These are phyloP conservation scores for Mycena kentingensis DNA, from an alignment of 768 basidiomycete genomes.

Conservation along the genomic window DNA sequence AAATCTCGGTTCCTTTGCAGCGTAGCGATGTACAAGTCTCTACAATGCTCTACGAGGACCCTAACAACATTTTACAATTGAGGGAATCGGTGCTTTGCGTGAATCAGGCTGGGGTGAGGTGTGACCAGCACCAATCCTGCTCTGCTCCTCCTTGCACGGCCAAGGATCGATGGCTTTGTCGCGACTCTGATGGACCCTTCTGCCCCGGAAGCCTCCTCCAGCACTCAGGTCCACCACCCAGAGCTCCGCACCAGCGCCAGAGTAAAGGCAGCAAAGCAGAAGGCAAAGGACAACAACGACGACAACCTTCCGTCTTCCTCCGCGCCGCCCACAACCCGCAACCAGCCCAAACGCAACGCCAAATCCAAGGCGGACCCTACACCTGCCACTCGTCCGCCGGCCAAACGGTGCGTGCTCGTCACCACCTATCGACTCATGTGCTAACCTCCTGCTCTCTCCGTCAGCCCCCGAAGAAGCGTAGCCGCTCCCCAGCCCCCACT, in stretches of 20 bases:
- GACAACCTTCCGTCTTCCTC: conserved; percentile 42
- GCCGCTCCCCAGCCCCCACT: conserved; percentile 42
- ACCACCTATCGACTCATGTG: conserved; percentile 24
- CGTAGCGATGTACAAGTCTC: no score
- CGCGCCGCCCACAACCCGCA: conserved; percentile 42
- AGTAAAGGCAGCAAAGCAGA: conserved; percentile 74
- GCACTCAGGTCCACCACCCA: conserved; percentile 47
- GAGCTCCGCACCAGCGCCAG: conserved; percentile 70
- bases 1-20: no score
- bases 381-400: conserved; percentile 43
- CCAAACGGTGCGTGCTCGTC: conserved; percentile 61
- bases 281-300: conserved; percentile 60
- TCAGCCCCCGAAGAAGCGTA: conserved; percentile 64
- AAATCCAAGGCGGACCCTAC: conserved; percentile 69
- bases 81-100: background rate
- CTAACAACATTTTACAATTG: no score
- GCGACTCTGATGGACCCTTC: conserved; percentile 90
- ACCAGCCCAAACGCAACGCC: conserved; percentile 51
- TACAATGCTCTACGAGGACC: no score
- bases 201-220: conserved; percentile 70
- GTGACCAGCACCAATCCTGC: conserved; percentile 7
- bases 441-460: conserved; percentile 33
- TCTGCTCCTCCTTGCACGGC: conserved; percentile 17
- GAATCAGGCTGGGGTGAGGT: background rate
- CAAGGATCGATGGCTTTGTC: conserved; percentile 81